Base-by-base conservation (phyloP, 352 stramenopile genomes). In the Pythium phragmiticola region DNA sequence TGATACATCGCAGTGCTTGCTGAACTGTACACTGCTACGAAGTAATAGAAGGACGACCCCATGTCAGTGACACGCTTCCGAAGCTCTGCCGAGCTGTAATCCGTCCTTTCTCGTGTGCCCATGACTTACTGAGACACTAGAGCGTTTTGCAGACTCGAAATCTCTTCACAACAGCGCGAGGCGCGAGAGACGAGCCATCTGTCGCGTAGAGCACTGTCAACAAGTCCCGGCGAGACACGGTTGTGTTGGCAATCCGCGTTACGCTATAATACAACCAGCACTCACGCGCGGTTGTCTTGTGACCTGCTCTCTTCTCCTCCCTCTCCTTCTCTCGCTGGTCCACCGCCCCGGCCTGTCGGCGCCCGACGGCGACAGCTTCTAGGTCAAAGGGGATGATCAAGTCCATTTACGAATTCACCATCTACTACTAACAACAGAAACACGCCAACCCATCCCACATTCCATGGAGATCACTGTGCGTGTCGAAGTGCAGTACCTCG, bases 401-500 rank as follows among this genome's bases (percentile, higher is more conserved):
- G 39, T 51, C 45, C 56, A 62, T 62, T 62, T 52, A 16, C 46
- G n/a, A 62, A 62, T 36, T 62, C n/a, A n/a, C n/a, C n/a, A n/a
- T 54, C 17, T 14, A 33, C 16, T 16, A 5, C 6, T 16, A 5
- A 45, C 45, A 4, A 46, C 36, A 53, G 30, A 47, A 14, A 54
- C 21, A 59, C 45, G 52, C 56, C 46, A 2, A 45, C 39, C 39
- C 9, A 45, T 12, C 33, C 33, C 17, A 36, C 14, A 69, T 3
- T 59, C n/a, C 63, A 85, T 77, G 74, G 67, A 85, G 62, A 74
- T 83, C 57, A 70, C 73, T 4, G 76, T 84, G 55, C 72, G 68
- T 2, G 71, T 89, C 21, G 78, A 88, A 55, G 69, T 89, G 53
- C 80, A 78, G 66, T 92, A 90, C 60, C 73, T 75, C 37, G 80